A percentile compares a stretch with the other conserved stretches of the same genome.
Evolutionary conservation across 2,329 filamentous ascomycete species (phyloP).

Genomic region (Fusarium anthophilum): DNA sequence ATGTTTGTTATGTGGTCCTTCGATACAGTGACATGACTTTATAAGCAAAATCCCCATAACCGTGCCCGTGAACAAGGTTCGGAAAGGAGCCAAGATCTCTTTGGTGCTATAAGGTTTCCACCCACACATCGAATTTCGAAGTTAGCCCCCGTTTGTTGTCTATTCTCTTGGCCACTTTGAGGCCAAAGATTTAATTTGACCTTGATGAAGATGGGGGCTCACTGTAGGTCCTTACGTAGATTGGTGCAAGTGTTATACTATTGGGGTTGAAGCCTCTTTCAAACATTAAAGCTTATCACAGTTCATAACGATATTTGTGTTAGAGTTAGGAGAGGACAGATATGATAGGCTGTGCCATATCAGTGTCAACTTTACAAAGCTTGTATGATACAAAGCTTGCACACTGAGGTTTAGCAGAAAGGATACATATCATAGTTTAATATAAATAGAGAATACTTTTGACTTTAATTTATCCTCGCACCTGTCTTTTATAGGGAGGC

Average conservation of each 20-base stretch:
- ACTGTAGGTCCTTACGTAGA: accelerated
- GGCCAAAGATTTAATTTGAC: neutral
- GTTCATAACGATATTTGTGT: accelerated
- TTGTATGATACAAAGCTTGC: too few relatives aligned
- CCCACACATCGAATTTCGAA: neutral
- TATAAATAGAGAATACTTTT: neutral
- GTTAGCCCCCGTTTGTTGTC: too few relatives aligned
- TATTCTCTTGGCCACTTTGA: neutral
- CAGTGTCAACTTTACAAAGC: accelerated
- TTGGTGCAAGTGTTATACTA: neutral
- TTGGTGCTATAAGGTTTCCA: neutral
- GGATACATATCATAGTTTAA: accelerated
- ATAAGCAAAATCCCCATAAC: too few relatives aligned
- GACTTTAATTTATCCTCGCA: neutral
- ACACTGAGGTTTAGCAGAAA: neutral
- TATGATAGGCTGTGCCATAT: too few relatives aligned
- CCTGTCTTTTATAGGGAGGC: neutral
- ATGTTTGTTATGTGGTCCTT: neutral
- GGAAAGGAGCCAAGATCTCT: neutral
- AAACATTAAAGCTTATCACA: neutral
- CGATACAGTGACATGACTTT: neutral
- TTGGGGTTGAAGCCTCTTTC: neutral
- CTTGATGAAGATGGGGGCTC: too few relatives aligned
- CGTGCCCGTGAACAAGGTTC: neutral
- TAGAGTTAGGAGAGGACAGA: too few relatives aligned